Conservation (phyloP, 1,139 yeast species). For the Blastobotrys petasosporus region DNA sequence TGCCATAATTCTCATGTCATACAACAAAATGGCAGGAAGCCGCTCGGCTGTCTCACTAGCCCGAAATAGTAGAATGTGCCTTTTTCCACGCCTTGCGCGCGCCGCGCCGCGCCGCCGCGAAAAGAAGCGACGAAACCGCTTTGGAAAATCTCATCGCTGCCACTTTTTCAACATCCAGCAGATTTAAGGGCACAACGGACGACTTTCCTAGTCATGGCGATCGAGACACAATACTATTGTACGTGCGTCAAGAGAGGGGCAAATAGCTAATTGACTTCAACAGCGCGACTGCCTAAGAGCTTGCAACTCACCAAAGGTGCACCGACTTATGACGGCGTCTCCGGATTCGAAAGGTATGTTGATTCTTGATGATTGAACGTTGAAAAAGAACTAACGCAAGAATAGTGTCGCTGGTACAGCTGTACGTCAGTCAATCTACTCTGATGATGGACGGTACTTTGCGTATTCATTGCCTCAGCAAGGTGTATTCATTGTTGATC, state of each 20-base stretch:
- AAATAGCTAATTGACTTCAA: not conserved
- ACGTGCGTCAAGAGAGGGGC: not conserved
- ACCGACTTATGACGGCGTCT: conserved; percentile 14
- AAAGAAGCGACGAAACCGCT: not conserved
- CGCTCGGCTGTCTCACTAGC: too few relatives aligned
- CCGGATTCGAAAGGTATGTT: conserved; percentile 14
- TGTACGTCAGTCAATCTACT: conserved; percentile 40
- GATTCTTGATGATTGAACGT: not conserved
- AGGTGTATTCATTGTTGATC: conserved; percentile 49
- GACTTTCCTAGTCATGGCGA: not conserved
- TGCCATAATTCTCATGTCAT: too few relatives aligned
- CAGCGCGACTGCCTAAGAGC: conserved; percentile 16
- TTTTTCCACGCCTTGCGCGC: not conserved
- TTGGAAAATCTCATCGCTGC: conserved; percentile 4
- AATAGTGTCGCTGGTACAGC: conserved; percentile 24
- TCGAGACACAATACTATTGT: conserved; percentile 9
- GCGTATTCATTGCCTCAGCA: conserved; percentile 40
- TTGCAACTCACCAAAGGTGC: conserved; percentile 15
- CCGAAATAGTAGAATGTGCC: too few relatives aligned
- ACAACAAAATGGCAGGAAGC: too few relatives aligned
- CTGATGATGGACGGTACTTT: conserved; percentile 43
- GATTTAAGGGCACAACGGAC: not conserved
- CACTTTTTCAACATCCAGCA: not conserved
- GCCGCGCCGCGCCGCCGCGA: not conserved
- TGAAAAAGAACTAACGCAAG: not conserved